phyloP scores from a whole-genome alignment of 139 green algal species.

The Desmodesmus armatus region DNA sequence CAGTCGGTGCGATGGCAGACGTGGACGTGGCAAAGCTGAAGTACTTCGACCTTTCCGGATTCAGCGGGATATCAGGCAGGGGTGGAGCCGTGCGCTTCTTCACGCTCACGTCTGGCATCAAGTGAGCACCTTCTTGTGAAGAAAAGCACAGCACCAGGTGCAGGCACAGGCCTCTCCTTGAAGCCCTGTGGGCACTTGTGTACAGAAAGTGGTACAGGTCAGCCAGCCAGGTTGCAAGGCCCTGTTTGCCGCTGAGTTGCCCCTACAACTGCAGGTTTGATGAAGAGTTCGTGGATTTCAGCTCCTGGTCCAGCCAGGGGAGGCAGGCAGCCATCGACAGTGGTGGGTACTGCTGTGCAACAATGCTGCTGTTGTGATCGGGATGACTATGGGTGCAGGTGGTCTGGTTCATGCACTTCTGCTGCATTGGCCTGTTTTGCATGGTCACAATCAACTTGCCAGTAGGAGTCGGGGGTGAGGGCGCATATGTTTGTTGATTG shows the following conservation, averaged over 20 bases:
- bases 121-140: too few relatives aligned
- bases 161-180: background rate
- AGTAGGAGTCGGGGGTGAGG: background rate
- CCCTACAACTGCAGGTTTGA: background rate
- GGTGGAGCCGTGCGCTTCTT: background rate
- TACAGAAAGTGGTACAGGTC: background rate
- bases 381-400: background rate
- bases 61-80: background rate
- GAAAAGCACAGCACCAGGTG: too few relatives aligned
- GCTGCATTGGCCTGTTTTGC: background rate
- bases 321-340: background rate
- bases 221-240: background rate
- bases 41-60: conserved; percentile 1
- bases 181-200: too few relatives aligned
- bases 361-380: too few relatives aligned
- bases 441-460: background rate
- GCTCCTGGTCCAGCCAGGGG: background rate
- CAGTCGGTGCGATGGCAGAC: too few relatives aligned
- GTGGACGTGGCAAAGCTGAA: conserved; percentile 1
- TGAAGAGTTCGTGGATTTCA: background rate
- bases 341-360: background rate
- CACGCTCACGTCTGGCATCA: background rate
- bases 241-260: background rate
- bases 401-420: background rate
- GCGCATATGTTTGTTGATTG: background rate